phyloP scores from a whole-genome alignment of 768 basidiomycete genomes.

The Pholiota conissans region DNA sequence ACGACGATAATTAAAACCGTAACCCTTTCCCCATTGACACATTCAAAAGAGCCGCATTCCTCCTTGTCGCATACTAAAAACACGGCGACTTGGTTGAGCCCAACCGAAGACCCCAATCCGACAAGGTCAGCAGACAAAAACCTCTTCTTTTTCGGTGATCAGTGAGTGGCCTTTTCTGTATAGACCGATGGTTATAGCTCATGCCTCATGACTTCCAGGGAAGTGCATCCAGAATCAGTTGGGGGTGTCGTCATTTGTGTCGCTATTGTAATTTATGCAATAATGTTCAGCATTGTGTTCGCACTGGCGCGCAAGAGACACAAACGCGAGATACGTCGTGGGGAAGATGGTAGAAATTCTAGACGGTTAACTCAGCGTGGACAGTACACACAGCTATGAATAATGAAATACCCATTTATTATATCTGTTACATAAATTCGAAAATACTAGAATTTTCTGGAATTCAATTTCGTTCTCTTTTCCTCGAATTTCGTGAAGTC shows the following conservation, averaged over 20 bases:
- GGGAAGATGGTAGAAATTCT: neutral
- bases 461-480: neutral
- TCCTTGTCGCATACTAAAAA: no score
- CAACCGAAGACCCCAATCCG: neutral
- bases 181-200: neutral
- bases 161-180: neutral
- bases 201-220: neutral
- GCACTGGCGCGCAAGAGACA: neutral
- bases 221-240: conserved; percentile 4
- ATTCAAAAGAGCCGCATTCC: no score
- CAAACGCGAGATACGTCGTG: neutral
- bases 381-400: no score
- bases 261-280: neutral
- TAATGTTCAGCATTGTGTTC: neutral
- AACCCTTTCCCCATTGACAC: no score
- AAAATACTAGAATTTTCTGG: neutral
- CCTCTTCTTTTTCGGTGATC: neutral
- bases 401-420: no score
- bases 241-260: conserved; percentile 1
- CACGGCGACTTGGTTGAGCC: no score
- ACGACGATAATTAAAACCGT: no score
- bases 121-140: neutral
- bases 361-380: no score
- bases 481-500: neutral
- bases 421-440: no score